Evolutionary conservation across 768 basidiomycete genomes (phyloP).

Genomic region (Trichaptum fuscoviolaceum): DNA sequence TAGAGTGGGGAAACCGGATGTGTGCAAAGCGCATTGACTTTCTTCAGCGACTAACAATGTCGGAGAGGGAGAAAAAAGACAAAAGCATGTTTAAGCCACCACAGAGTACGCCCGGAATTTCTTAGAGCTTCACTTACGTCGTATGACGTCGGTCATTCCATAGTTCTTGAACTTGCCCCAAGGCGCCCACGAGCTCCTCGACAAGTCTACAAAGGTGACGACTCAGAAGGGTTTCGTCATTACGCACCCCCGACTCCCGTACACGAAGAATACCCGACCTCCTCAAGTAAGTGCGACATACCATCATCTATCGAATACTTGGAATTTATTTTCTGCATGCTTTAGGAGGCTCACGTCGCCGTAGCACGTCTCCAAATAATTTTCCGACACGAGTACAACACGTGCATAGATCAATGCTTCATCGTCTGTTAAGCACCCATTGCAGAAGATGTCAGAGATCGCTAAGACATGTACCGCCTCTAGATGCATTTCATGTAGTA

Average conservation of each 20-base stretch:
- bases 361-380: constrained; percentile 11
- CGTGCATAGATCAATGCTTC: constrained; percentile 33
- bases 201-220: constrained; percentile 10
- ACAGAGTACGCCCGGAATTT: constrained; percentile 5
- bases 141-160: neutral
- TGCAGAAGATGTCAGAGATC: constrained; percentile 27
- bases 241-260: neutral
- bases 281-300: neutral
- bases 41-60: constrained; percentile 23
- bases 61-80: constrained; percentile 17
- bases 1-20: constrained; percentile 37
- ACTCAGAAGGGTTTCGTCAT: constrained; percentile 9
- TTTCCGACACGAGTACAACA: constrained; percentile 30
- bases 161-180: constrained; percentile 1
- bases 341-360: neutral
- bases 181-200: constrained; percentile 2
- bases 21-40: constrained; percentile 31
- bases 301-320: neutral
- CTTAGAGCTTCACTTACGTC: neutral
- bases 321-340: neutral
- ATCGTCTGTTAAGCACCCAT: neutral
- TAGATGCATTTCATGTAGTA: constrained; percentile 72
- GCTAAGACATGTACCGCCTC: constrained; percentile 31
- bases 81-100: constrained; percentile 9
- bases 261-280: neutral